Conservation (phyloP, 2,329 filamentous ascomycete species). For the Dothideomycetidae sp. region DNA sequence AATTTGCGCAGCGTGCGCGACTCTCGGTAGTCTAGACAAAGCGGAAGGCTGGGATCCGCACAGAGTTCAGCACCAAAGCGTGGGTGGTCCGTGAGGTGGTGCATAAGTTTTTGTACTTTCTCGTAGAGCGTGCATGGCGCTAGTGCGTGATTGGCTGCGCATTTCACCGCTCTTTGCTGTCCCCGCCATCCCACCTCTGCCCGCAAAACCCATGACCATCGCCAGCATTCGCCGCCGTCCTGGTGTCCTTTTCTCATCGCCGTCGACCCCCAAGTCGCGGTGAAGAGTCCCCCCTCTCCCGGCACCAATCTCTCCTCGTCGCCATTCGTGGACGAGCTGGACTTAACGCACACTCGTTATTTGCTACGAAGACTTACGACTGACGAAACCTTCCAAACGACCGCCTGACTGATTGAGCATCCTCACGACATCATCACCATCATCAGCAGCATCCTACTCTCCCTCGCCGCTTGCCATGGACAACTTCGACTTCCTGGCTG, state of each 20-base stretch:
- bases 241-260: constrained; percentile 8
- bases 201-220: background rate
- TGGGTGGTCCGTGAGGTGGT: background rate
- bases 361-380: constrained; percentile 1
- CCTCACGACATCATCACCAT: constrained; percentile 5
- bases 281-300: constrained; percentile 8
- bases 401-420: too few relatives aligned
- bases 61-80: background rate
- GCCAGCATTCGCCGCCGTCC: too few relatives aligned
- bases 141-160: constrained; percentile 4
- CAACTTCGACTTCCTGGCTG: constrained; percentile 23
- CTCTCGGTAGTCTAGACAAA: background rate
- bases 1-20: too few relatives aligned
- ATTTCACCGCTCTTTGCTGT: constrained; percentile 9
- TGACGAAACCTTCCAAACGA: background rate
- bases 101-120: constrained; percentile 9
- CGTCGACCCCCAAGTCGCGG: constrained; percentile 9
- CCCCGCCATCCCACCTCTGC: constrained; percentile 2
- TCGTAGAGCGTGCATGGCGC: constrained; percentile 6
- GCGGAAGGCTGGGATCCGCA: background rate
- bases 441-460: constrained; percentile 5
- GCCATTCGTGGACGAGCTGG: too few relatives aligned
- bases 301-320: background rate
- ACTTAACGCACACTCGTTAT: constrained; percentile 5
- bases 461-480: constrained; percentile 24